A percentile compares a stretch with the other conserved stretches of the same genome.
Evolutionary conservation across 768 basidiomycete species (phyloP).

Genomic region (Phylloporus sp.): DNA sequence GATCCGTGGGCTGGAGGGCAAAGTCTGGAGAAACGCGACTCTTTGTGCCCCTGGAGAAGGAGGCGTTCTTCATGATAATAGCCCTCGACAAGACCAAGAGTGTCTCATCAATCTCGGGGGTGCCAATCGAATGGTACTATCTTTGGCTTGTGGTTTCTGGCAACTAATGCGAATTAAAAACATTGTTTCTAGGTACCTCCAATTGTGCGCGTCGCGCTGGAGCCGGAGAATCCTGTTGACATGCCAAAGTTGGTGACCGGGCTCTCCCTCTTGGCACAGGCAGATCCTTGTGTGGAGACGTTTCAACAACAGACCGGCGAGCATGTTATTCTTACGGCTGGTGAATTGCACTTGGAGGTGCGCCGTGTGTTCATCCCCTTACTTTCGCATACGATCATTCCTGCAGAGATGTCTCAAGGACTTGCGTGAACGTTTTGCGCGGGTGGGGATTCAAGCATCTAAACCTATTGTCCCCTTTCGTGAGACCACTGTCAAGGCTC

Average conservation of each 20-base stretch:
- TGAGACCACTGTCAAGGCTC: slow-evolving; percentile 83
- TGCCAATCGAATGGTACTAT: slow-evolving; percentile 56
- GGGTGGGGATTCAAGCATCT: slow-evolving; percentile 88
- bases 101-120: slow-evolving; percentile 81
- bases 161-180: not conserved
- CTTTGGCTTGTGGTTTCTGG: not conserved
- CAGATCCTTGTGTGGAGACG: slow-evolving; percentile 96
- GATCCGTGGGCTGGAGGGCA: slow-evolving; percentile 83
- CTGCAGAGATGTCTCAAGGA: slow-evolving; percentile 90
- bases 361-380: slow-evolving; percentile 10
- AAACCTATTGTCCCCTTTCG: slow-evolving; percentile 97
- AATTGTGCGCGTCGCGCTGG: slow-evolving; percentile 93
- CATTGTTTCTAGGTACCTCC: slow-evolving; percentile 61
- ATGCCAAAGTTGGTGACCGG: slow-evolving; percentile 88
- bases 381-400: not conserved
- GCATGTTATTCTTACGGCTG: slow-evolving; percentile 93
- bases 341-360: slow-evolving; percentile 94
- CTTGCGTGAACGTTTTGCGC: slow-evolving; percentile 91
- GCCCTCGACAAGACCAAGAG: slow-evolving; percentile 36
- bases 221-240: slow-evolving; percentile 77
- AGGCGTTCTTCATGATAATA: slow-evolving; percentile 36
- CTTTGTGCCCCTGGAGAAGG: slow-evolving; percentile 63
- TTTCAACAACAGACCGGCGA: slow-evolving; percentile 98
- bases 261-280: slow-evolving; percentile 84
- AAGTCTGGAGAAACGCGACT: slow-evolving; percentile 88